Percentiles rank a stretch among this genome's conserved stretches.
These are phyloP conservation scores for Cornus suecica DNA, from an alignment of 148 eudicot species.

Conservation along the genomic window DNA sequence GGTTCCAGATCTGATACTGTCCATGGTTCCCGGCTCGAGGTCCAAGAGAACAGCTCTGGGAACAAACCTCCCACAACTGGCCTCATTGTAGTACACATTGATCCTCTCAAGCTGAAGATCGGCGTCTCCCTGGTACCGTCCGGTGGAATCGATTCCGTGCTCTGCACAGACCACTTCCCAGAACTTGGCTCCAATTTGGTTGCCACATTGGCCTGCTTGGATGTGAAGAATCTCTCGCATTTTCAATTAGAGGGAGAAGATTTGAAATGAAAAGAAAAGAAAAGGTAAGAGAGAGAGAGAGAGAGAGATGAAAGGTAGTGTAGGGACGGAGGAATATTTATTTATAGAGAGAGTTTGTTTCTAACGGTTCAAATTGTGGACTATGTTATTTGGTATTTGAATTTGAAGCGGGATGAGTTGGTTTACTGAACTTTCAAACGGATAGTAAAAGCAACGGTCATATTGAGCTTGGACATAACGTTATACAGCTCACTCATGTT, in stretches of 20 bases:
- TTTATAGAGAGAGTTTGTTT: background rate
- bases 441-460: background rate
- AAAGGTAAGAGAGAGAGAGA: background rate
- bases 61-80: slow-evolving; percentile 27
- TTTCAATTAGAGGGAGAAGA: background rate
- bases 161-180: slow-evolving; percentile 35
- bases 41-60: slow-evolving; percentile 36
- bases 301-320: background rate
- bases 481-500: background rate
- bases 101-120: slow-evolving; percentile 34
- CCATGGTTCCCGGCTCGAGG: slow-evolving; percentile 37
- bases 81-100: slow-evolving; percentile 38
- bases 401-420: slow-evolving; percentile 16
- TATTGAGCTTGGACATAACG: background rate
- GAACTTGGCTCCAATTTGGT: slow-evolving; percentile 34
- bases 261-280: background rate
- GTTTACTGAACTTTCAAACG: background rate
- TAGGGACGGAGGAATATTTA: background rate
- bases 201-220: slow-evolving; percentile 40
- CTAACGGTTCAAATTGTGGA: slow-evolving; percentile 17
- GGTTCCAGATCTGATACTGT: slow-evolving; percentile 28
- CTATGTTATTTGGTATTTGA: background rate
- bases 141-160: slow-evolving; percentile 36
- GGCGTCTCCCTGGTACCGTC: slow-evolving; percentile 28
- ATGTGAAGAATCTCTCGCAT: slow-evolving; percentile 40